Evolutionary conservation across 2,329 filamentous ascomycete genomes (phyloP).

Genomic region (Fusarium sp.): DNA sequence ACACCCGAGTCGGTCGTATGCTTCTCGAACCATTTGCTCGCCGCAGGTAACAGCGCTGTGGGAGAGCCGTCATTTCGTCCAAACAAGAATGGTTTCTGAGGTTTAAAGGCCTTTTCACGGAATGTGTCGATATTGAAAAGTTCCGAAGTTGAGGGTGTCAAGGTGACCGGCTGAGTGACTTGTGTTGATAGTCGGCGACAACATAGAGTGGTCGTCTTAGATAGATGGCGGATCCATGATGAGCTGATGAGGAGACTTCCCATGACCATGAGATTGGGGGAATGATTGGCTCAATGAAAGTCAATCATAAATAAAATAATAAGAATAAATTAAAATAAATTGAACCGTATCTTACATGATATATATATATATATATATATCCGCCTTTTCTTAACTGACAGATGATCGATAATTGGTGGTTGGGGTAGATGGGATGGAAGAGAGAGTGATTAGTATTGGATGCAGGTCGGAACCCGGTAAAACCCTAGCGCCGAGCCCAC

Average conservation of each 20-base stretch:
- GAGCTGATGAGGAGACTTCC: slow-evolving; percentile 5
- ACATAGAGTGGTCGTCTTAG: slow-evolving; percentile 7
- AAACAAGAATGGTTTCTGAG: slow-evolving; percentile 61
- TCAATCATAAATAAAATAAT: background rate
- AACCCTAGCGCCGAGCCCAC: slow-evolving; percentile 36
- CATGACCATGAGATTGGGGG: slow-evolving; percentile 13
- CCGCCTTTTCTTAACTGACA: slow-evolving; percentile 13
- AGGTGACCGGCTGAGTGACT: slow-evolving; percentile 5
- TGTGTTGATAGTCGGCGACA: slow-evolving; percentile 11
- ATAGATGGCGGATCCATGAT: slow-evolving; percentile 31
- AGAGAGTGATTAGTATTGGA: background rate
- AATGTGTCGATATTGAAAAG: slow-evolving; percentile 57
- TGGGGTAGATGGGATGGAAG: background rate
- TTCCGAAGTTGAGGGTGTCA: slow-evolving; percentile 16
- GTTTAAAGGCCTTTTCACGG: slow-evolving; percentile 61
- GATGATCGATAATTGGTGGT: slow-evolving; percentile 3
- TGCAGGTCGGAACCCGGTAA: slow-evolving; percentile 36
- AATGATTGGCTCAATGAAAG: background rate
- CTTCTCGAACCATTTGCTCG: slow-evolving; percentile 67
- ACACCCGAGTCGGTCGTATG: background rate
- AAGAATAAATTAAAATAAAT: background rate
- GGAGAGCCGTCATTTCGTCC: slow-evolving; percentile 56
- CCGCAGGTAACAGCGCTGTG: slow-evolving; percentile 58
- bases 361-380: no score
- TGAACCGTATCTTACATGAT: background rate